phyloP scores from a whole-genome alignment of 2,329 filamentous ascomycete genomes.

The Rachicladosporium sp. region DNA sequence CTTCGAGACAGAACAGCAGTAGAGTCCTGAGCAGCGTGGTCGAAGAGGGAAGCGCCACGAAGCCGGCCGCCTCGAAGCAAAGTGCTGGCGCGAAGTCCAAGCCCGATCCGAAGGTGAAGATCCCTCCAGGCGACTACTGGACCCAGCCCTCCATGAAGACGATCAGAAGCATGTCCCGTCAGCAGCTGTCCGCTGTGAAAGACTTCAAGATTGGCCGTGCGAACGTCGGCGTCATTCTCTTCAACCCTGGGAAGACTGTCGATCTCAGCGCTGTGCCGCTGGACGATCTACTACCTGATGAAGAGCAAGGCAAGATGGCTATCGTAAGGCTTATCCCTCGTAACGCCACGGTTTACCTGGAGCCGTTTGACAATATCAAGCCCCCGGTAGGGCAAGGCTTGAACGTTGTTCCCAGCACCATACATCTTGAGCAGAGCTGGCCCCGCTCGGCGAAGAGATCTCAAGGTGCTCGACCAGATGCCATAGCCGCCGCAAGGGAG shows the following conservation, averaged over 20 bases:
- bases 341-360: constrained; percentile 76
- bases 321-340: constrained; percentile 68
- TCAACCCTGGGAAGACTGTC: constrained; percentile 50
- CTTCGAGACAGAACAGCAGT: constrained; percentile 1
- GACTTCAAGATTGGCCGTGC: constrained; percentile 73
- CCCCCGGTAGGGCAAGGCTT: constrained; percentile 75
- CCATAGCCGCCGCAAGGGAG: constrained; percentile 42
- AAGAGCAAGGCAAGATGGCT: too few relatives aligned
- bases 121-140: constrained; percentile 58
- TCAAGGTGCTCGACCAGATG: constrained; percentile 15
- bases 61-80: not conserved
- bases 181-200: constrained; percentile 61
- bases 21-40: constrained; percentile 3
- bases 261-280: constrained; percentile 70
- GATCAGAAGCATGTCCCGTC: constrained; percentile 65
- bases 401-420: constrained; percentile 81
- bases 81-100: constrained; percentile 27
- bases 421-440: constrained; percentile 87
- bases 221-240: constrained; percentile 69
- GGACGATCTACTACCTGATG: constrained; percentile 60
- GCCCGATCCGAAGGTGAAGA: constrained; percentile 10
- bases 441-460: constrained; percentile 51
- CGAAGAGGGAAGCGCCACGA: constrained; percentile 3
- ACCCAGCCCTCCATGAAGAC: constrained; percentile 66
- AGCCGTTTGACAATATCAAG: constrained; percentile 51